Evolutionary conservation across 1,139 yeast species (phyloP), one percentile per base, ranked within the genome.

Genomic region (Debaryomycetaceae sp.): DNA sequence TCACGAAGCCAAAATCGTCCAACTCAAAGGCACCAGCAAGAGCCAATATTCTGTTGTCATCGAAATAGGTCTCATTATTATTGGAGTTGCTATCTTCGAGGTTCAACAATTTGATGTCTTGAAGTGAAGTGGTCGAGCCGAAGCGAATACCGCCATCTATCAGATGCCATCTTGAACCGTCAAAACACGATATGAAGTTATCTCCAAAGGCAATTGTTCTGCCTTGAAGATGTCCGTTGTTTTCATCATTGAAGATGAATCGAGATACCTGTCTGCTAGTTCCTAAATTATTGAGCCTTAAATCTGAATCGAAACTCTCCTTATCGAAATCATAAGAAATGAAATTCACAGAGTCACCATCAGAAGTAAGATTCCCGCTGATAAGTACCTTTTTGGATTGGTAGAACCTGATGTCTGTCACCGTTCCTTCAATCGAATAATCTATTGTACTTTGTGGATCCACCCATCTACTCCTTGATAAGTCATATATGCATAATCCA

Each of bases 401-500:
- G 47, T 73, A 68, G 51, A 86, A 81, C 44, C 75, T 71, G 54
- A 86, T 68, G 41, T 79, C 73, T 8, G 80, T 72, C 27, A 87
- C 77, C 2, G 64, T 59, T 2, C 90, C 89, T n/a, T 71, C 67
- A n/a, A 68, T 48, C 1, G 73, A 54, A 5, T 49, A 48, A 1
- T 78, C 69, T 7, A 70, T 66, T 31, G 69, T 67, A 43, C 71
- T 65, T 38, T 75, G 70, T 2, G 80, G 80, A 43, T 57, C 66
- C 37, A 66, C 69, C 93, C 88, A 85, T 40, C 79, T 70, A 5
- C 76, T 75, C 37, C 70, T 69, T 3, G 65, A 61, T 46, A 85
- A 63, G 53, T 85, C 86, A 59, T 81, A 89, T 38, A 86, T 67
- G 59, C 96, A 88, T 41, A 89, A 63, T 2, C 82, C 78, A 2